Conservation (phyloP, 83 land plant species). For the Picea engelmannii region DNA sequence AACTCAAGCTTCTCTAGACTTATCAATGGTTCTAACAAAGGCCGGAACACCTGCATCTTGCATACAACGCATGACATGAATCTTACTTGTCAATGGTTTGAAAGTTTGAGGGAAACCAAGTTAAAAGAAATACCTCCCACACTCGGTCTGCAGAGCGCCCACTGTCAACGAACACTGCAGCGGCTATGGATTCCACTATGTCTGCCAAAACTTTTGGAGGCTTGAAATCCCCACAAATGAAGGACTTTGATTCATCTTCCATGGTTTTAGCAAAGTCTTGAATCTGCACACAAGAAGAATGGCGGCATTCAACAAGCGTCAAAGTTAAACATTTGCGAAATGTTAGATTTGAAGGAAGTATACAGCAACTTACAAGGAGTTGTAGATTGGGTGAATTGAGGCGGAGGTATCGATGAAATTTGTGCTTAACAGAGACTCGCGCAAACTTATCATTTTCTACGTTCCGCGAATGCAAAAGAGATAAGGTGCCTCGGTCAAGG, state of each 20-base stretch:
- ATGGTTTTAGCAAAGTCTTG: too few relatives aligned
- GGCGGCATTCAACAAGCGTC: not conserved
- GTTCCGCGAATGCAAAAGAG: slow-evolving; percentile 16
- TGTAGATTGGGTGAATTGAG: not conserved
- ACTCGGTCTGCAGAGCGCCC: too few relatives aligned
- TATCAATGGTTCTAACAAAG: slow-evolving; percentile 3
- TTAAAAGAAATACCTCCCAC: too few relatives aligned
- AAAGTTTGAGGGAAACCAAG: too few relatives aligned
- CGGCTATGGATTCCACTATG: too few relatives aligned
- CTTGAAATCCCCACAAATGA: too few relatives aligned
- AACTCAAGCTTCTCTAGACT: not conserved
- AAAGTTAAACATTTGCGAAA: not conserved
- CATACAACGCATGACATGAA: too few relatives aligned
- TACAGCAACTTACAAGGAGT: not conserved
- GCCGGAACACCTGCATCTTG: not conserved
- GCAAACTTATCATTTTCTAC: slow-evolving; percentile 26
- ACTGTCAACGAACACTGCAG: too few relatives aligned
- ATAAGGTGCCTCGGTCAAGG: slow-evolving; percentile 11
- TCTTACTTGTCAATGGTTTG: too few relatives aligned
- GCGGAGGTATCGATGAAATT: slow-evolving; percentile 8
- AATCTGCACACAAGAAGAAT: too few relatives aligned
- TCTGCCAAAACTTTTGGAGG: too few relatives aligned
- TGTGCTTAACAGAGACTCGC: slow-evolving; percentile 17
- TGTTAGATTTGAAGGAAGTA: not conserved
- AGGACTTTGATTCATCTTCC: too few relatives aligned